A percentile compares a stretch with the other conserved stretches of the same genome.
Evolutionary conservation across 495 filamentous ascomycete species (phyloP).

Genomic region (Podospora fimiseda): DNA sequence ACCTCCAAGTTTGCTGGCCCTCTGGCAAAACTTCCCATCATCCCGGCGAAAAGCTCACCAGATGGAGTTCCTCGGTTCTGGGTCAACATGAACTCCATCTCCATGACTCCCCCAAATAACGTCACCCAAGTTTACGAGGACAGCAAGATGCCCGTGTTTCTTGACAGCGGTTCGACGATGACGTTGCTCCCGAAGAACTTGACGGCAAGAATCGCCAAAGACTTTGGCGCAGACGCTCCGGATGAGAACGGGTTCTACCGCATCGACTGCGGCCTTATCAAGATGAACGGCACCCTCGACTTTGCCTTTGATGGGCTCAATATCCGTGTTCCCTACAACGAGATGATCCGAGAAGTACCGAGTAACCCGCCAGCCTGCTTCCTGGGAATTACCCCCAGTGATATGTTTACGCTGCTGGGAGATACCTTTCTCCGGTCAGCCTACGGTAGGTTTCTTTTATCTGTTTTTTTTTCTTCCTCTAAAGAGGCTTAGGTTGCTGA

Average conservation of each 20-base stretch:
- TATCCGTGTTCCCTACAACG: slow-evolving; percentile 56
- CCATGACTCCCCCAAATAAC: slow-evolving; percentile 42
- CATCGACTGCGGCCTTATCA: slow-evolving; percentile 64
- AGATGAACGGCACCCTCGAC: slow-evolving; percentile 57
- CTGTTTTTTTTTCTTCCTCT: background rate
- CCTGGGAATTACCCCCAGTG: slow-evolving; percentile 70
- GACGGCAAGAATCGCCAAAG: slow-evolving; percentile 53
- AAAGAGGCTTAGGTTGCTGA: background rate
- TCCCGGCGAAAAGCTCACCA: slow-evolving; percentile 38
- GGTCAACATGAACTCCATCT: slow-evolving; percentile 57
- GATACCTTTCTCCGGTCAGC: slow-evolving; percentile 91
- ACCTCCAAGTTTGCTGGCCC: slow-evolving; percentile 72
- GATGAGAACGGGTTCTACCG: slow-evolving; percentile 52
- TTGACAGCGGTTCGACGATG: slow-evolving; percentile 85
- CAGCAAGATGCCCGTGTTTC: slow-evolving; percentile 57
- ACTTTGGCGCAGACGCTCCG: slow-evolving; percentile 53
- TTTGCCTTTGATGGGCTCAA: slow-evolving; percentile 68
- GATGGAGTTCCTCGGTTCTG: slow-evolving; percentile 44
- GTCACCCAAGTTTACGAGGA: slow-evolving; percentile 39
- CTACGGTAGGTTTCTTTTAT: slow-evolving; percentile 48
- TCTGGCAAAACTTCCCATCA: slow-evolving; percentile 62
- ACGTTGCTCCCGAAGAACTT: slow-evolving; percentile 75
- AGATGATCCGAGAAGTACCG: slow-evolving; percentile 44
- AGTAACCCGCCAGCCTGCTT: slow-evolving; percentile 52
- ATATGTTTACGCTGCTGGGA: slow-evolving; percentile 61